Evolutionary conservation across 106 monocot genomes (phyloP), one percentile per base, ranked within the genome.

Genomic region (Vanilla planifolia): DNA sequence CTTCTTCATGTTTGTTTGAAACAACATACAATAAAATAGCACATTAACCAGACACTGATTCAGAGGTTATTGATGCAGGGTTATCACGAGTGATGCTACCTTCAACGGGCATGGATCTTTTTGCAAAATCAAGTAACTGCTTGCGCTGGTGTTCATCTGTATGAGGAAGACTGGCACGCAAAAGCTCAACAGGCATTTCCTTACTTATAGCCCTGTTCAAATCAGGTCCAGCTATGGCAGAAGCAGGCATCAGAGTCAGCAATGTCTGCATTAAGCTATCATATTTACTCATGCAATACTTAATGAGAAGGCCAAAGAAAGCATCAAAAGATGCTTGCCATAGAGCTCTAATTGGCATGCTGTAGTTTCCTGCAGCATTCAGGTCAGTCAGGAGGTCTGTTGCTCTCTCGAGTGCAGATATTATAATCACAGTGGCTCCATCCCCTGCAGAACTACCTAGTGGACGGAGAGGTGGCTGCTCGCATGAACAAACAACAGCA

Each of bases 291-390:
- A 65, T 10, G 33, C 79, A 79, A 17, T 79, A 79, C 43, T 70
- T 64, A 0, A 58, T 56, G 35, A 79, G 64, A 27, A 79, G 59
- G 10, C 16, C 33, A 69, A 79, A 79, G 65, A 79, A 79, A 8
- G 74, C 74, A 60, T 79, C 59, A 17, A 79, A 79, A 28, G 74
- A 74, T 55, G 74, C 74, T 44, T 79, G 79, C 79, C 79, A 79
- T 33, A 79, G 8, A 60, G 56, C 57, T 32, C 79, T 22, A 5
- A 41, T 59, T 3, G 51, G 34, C 11, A 48, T 41, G 35, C 42
- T 61, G 22, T 69, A 65, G 53, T 51, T 59, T 9, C 56, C 6
- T 23, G 74, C 44, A 63, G 39, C 55, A 55, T 47, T 32, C 16
- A 19, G 69, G 27, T 70, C 52, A 33, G 62, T 69, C 16, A 79